Evolutionary conservation across 225 moss, liverwort and hornwort genomes (phyloP).

Genomic region (Marchantia paleacea): DNA sequence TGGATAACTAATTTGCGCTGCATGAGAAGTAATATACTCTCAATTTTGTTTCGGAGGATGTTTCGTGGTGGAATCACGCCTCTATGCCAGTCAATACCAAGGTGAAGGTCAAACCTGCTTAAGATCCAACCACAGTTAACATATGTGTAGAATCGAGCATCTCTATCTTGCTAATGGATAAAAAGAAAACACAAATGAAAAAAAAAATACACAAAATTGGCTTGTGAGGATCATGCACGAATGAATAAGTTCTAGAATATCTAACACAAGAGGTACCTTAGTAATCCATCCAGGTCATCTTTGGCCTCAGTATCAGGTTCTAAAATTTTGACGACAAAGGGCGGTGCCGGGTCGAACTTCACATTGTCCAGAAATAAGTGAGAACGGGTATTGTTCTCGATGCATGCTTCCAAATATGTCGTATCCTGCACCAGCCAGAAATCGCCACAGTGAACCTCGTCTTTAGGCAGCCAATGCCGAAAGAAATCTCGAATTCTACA

Average conservation of each 20-base stretch:
- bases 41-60: too few relatives aligned
- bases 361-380: constrained; percentile 94
- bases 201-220: too few relatives aligned
- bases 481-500: not conserved
- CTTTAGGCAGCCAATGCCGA: not conserved
- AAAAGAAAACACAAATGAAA: too few relatives aligned
- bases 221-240: not conserved
- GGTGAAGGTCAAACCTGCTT: too few relatives aligned
- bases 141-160: too few relatives aligned
- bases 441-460: not conserved
- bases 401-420: constrained; percentile 93
- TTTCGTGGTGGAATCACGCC: too few relatives aligned
- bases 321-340: constrained; percentile 63
- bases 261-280: constrained; percentile 48
- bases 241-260: not conserved
- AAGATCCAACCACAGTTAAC: too few relatives aligned
- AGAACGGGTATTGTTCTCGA: constrained; percentile 93
- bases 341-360: constrained; percentile 85
- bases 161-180: too few relatives aligned
- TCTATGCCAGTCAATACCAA: too few relatives aligned
- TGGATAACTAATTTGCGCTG: too few relatives aligned
- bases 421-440: constrained; percentile 59
- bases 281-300: constrained; percentile 61
- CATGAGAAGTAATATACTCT: too few relatives aligned
- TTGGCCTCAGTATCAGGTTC: constrained; percentile 71